Evolutionary conservation across 148 eudicot genomes (phyloP), one percentile per base, ranked within the genome.

Genomic region (Oxyria digyna): DNA sequence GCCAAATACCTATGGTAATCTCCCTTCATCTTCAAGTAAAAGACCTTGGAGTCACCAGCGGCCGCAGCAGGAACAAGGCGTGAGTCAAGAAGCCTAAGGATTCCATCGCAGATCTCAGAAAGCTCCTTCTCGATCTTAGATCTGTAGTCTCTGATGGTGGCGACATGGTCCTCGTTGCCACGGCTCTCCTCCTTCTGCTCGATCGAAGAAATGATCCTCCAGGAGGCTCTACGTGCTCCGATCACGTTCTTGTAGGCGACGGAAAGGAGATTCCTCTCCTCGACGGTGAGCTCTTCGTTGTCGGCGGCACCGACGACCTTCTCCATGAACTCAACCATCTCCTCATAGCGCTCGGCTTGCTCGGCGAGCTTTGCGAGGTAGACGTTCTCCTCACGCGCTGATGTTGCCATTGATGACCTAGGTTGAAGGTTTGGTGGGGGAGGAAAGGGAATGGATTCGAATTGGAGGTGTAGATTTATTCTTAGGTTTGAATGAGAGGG

Each of bases 211-310:
- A 87, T 85, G n/a, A 87, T 87, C 9, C 91, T 45, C 91, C 91
- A 87, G 18, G 88, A 84, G 2, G 91, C 91, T 6, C 91, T 71
- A 0, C 91, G 81, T 0, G 91, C 88, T 0, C 91, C 91, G 73
- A 87, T 87, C n/a, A 87, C 91, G 74, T 87, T 87, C 79, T 87
- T 87, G 81, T 87, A 87, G 6, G 91, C 91, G 6, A 87, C 91
- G 8, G 91, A 87, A 9, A 87, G 83, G 12, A 87, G 85, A 67
- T 87, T 87, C 1, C 92, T 68, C 67, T 87, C 92, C 59, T 87
- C 92, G 1, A 87, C 82, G 18, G 87, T 83, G n/a, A 87, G 81
- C 46, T 87, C 88, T 15, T 86, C 86, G 5, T 78, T 77, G 18
- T 78, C 87, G 17, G 71, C 73, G 1, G 78, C 69, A 0, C 69